A percentile compares a stretch with the other conserved stretches of the same genome.
Evolutionary conservation across 2,329 filamentous ascomycete species (phyloP).

Genomic region (Ceratocystis ficicola): DNA sequence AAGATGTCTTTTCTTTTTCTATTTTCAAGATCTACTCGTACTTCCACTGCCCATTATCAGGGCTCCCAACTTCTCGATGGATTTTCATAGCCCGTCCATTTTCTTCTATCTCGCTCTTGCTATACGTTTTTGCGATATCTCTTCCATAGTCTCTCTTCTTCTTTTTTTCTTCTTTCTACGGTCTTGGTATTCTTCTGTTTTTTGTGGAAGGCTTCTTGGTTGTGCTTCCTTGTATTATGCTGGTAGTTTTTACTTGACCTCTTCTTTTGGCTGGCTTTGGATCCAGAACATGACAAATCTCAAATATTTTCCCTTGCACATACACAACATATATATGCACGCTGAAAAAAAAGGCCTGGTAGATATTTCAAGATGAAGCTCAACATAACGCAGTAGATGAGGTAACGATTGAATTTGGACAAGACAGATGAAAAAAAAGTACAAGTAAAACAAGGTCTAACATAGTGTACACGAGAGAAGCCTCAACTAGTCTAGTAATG

Average conservation of each 20-base stretch:
- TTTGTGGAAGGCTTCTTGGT: conserved; percentile 7
- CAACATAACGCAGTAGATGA: not conserved
- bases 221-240: conserved; percentile 5
- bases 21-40: not conserved
- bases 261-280: not conserved
- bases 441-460: conserved; percentile 21
- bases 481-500: not conserved
- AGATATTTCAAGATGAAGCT: too few species aligned
- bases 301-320: not conserved
- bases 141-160: not conserved
- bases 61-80: not conserved
- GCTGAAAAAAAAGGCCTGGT: not conserved
- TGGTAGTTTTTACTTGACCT: conserved; percentile 6
- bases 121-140: not conserved
- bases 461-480: conserved; percentile 22
- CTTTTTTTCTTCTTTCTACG: not conserved
- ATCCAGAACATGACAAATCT: conserved; percentile 2
- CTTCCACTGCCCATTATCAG: not conserved
- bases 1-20: not conserved
- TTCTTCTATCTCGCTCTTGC: not conserved
- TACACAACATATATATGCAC: not conserved
- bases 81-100: not conserved
- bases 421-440: conserved; percentile 9
- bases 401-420: not conserved
- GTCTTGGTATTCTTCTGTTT: not conserved